These are phyloP conservation scores for Elsinoe arachidis DNA, from an alignment of 2,329 filamentous ascomycete genomes.

Conservation along the genomic window DNA sequence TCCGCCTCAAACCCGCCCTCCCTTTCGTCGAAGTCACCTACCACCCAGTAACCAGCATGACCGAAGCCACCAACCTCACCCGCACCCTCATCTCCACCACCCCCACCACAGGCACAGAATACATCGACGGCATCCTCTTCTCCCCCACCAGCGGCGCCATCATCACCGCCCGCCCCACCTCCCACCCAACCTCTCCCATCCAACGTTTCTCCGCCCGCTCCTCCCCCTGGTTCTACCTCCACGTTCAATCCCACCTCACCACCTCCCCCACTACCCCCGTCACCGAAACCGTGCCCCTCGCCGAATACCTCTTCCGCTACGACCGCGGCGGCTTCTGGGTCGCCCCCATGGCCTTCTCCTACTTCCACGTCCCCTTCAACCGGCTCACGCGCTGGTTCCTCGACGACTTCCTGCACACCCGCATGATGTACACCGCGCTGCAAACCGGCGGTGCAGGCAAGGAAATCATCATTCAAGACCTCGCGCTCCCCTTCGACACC, in stretches of 20 bases:
- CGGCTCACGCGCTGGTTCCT: slow-evolving; percentile 52
- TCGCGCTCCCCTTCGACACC: slow-evolving; percentile 39
- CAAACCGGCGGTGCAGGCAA: slow-evolving; percentile 54
- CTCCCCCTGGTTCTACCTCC: slow-evolving; percentile 46
- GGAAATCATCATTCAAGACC: slow-evolving; percentile 57
- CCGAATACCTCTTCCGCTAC: slow-evolving; percentile 63
- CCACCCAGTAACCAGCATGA: slow-evolving; percentile 33
- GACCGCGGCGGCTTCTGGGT: slow-evolving; percentile 64
- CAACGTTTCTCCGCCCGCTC: slow-evolving; percentile 34
- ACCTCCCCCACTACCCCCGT: slow-evolving; percentile 32
- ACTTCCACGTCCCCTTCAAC: slow-evolving; percentile 59
- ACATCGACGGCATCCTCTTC: slow-evolving; percentile 45
- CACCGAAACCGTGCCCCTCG: slow-evolving; percentile 50
- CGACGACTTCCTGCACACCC: slow-evolving; percentile 54
- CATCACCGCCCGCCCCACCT: slow-evolving; percentile 37
- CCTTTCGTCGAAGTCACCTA: slow-evolving; percentile 44
- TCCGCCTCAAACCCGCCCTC: slow-evolving; percentile 39
- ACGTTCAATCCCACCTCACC: slow-evolving; percentile 32
- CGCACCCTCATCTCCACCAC: slow-evolving; percentile 21
- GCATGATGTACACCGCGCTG: slow-evolving; percentile 57
- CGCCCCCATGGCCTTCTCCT: slow-evolving; percentile 52
- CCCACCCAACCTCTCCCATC: slow-evolving; percentile 16
- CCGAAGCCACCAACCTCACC: slow-evolving; percentile 27
- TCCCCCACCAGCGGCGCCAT: slow-evolving; percentile 35
- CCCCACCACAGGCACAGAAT: slow-evolving; percentile 29